Evolutionary conservation across 805 yeast genomes (phyloP), one percentile per base, ranked within the genome.

Genomic region (Starmerella stigmatis): DNA sequence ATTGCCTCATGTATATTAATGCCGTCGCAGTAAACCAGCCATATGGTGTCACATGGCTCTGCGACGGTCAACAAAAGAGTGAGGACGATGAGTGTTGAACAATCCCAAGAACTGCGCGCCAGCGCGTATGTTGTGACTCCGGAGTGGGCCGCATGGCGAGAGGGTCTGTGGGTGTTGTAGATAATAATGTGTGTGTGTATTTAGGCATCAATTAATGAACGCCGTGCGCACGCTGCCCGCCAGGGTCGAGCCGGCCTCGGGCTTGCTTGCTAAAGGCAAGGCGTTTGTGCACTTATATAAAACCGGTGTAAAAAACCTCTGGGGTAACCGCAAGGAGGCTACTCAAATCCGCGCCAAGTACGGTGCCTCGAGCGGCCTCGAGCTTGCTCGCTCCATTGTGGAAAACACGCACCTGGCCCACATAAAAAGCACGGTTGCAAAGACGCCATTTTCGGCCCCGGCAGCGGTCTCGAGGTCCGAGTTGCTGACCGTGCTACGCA

Each of bases 401-500:
- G 55, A 53, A 39, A 51, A 52, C 28, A 13, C 52, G 33, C 51
- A 52, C 34, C 42, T 52, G 23, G 34, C 48, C 2, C 27, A 16
- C 2, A 47, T 52, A 26, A 43, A 36, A 34, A 17, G 19, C 3
- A 23, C 28, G 4, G 44, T 44, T n/a, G n/a, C n/a, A n/a, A n/a
- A n/a, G n/a, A n/a, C n/a, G n/a, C n/a, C n/a, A n/a, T n/a, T n/a
- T n/a, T n/a, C n/a, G n/a, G n/a, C n/a, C n/a, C n/a, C n/a, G n/a
- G n/a, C n/a, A n/a, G n/a, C n/a, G 54, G 54, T 60, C 60, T 36
- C 66, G 2, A 51, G 86, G 31, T 54, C 65, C 2, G 70, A 78
- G 29, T 75, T 64, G 50, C 78, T 76, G 56, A 57, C 71, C 8
- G 58, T 78, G 44, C 58, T 69, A 9, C 64, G 86, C 16, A 71